Base-by-base conservation (phyloP, 192 early-diverging fungal species). In the Hyaloraphidium curvatum region DNA sequence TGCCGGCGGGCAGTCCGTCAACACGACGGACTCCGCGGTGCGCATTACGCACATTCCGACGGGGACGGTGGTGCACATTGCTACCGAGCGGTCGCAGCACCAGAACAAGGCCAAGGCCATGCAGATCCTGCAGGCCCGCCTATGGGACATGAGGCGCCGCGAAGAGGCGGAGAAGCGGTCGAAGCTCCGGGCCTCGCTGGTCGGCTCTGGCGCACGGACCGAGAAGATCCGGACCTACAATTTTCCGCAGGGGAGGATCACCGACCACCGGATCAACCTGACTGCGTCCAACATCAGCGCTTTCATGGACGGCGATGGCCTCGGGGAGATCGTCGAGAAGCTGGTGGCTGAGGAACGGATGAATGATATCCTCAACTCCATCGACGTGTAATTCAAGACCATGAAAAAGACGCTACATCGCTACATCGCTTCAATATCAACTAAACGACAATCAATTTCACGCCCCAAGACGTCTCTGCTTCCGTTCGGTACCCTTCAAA, bases 41-140 rank as follows among this genome's bases (percentile, higher is more conserved):
- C 33, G 33, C n/a, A 37, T 37, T n/a, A 91, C 86, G 4, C 94
- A 97, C 69, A 56, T 93, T 21, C 86, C 94, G 3, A 89, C 89
- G 1, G 91, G 91, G 0, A 80, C 91, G 30, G 72, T 76, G 3
- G 83, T 91, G 2, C 69, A 80, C 28, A 86, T 86, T 65, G 91
- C 94, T 69, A 83, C 82, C 53, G 85, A 93, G 60, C 69, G 91
- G 48, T 93, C 90, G n/a, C 91, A 97, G 62, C 81, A 87, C 43
- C 61, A 79, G 71, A 97, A 97, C 67, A 80, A 78, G 58, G 82
- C 81, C 0, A 85, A 81, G 55, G 93, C 91, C 0, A 71, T 97
- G 65, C 74, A 79, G 50, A 75, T 93, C 40, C 56, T 97, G 30
- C 70, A 79, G 11, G 80, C 89, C 0, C 75, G 80, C 50, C 64